These are phyloP conservation scores for Lactifluus echinatus DNA, from an alignment of 768 basidiomycete species.

Conservation along the genomic window DNA sequence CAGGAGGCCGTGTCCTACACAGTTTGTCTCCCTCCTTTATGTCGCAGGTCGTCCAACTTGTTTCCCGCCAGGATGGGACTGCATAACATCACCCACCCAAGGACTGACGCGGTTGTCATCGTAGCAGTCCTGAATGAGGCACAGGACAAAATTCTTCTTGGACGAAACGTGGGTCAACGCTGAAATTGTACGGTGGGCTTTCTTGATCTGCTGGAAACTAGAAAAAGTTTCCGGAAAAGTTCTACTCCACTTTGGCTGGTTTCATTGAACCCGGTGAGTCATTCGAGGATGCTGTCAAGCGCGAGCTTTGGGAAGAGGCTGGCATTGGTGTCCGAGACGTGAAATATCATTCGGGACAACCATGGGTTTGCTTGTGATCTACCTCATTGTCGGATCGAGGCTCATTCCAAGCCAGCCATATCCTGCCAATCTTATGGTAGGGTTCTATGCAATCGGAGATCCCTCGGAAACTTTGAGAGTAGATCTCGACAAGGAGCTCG, in stretches of 20 bases:
- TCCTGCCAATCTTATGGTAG: constrained; percentile 86
- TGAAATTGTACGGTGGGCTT: background rate
- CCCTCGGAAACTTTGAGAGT: constrained; percentile 62
- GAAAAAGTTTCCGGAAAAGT: constrained; percentile 58
- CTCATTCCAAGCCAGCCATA: constrained; percentile 51
- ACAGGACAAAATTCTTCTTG: constrained; percentile 78
- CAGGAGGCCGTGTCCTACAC: constrained; percentile 61
- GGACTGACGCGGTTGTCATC: constrained; percentile 87
- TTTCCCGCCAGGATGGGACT: constrained; percentile 54
- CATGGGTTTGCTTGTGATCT: constrained; percentile 53
- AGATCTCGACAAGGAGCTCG: constrained; percentile 94
- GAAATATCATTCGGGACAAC: constrained; percentile 77
- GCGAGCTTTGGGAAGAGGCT: constrained; percentile 95
- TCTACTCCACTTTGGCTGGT: constrained; percentile 88
- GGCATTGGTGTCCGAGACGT: constrained; percentile 82
- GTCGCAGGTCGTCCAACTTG: constrained; percentile 4
- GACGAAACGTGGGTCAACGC: constrained; percentile 57
- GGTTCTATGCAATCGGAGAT: constrained; percentile 77
- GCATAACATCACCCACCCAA: constrained; percentile 78
- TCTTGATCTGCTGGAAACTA: constrained; percentile 23
- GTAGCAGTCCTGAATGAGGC: constrained; percentile 77
- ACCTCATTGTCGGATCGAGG: background rate
- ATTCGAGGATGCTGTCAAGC: constrained; percentile 85
- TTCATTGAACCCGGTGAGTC: constrained; percentile 94
- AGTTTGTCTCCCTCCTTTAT: constrained; percentile 35